Evolutionary conservation across 257 asterid genomes (phyloP).

Genomic region (Pogostemon cablin): DNA sequence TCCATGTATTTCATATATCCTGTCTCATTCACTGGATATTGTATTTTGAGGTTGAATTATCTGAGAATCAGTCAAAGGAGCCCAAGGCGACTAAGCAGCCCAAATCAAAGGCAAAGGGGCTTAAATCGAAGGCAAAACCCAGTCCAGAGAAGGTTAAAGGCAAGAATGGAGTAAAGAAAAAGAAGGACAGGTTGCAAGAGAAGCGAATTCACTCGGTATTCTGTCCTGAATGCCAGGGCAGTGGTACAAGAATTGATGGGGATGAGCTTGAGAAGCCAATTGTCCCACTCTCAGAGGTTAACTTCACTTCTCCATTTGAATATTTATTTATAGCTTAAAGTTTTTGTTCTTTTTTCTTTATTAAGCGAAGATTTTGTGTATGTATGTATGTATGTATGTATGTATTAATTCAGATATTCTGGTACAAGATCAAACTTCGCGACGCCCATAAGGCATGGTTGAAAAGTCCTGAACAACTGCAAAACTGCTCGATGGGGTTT

Average conservation of each 20-base stretch:
- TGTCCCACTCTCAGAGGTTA: constrained; percentile 76
- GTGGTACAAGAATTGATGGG: constrained; percentile 55
- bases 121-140: constrained; percentile 50
- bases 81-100: constrained; percentile 29
- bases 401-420: constrained; percentile 57
- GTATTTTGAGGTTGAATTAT: constrained; percentile 70
- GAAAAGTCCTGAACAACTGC: constrained; percentile 74
- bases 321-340: background rate
- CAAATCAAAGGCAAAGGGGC: constrained; percentile 32
- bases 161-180: constrained; percentile 43
- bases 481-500: constrained; percentile 78
- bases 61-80: constrained; percentile 44
- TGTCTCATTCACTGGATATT: constrained; percentile 91
- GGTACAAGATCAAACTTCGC: constrained; percentile 68
- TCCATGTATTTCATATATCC: constrained; percentile 82
- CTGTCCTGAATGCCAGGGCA: constrained; percentile 96
- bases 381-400: background rate
- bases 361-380: background rate
- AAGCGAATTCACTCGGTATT: constrained; percentile 51
- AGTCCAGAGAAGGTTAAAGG: constrained; percentile 53
- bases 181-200: constrained; percentile 41
- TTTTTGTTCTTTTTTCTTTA: background rate
- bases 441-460: constrained; percentile 88
- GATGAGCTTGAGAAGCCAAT: constrained; percentile 82
- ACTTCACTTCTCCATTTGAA: constrained; percentile 1